phyloP scores from a whole-genome alignment of 2,329 filamentous ascomycete species.

The Botrytis sinoallii region DNA sequence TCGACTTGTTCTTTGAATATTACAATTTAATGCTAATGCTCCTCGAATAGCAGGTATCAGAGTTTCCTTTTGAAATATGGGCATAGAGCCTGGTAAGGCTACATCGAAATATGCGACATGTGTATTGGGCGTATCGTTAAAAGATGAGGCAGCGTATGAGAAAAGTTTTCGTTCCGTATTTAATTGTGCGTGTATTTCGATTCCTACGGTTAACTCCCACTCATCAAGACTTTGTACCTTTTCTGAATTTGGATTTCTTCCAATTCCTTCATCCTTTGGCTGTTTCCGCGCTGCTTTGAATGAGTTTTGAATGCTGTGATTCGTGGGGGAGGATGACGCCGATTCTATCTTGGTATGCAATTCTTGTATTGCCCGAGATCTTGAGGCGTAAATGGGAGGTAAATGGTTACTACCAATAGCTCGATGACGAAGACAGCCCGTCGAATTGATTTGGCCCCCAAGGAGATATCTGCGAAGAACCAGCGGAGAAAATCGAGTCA shows the following conservation, averaged over 20 bases:
- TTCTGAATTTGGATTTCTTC: slow-evolving; percentile 45
- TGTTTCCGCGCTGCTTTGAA: slow-evolving; percentile 57
- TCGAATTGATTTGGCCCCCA: slow-evolving; percentile 30
- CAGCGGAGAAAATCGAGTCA: slow-evolving; percentile 32
- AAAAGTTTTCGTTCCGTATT: slow-evolving; percentile 90
- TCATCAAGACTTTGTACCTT: slow-evolving; percentile 45
- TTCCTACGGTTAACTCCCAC: slow-evolving; percentile 96
- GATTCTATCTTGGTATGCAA: slow-evolving; percentile 21
- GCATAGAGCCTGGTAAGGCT: slow-evolving; percentile 85
- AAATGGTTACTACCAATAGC: slow-evolving; percentile 1
- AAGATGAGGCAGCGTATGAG: slow-evolving; percentile 64
- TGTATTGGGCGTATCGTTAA: slow-evolving; percentile 72
- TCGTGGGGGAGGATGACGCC: slow-evolving; percentile 11
- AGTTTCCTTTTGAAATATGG: slow-evolving; percentile 76
- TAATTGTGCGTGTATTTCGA: slow-evolving; percentile 95
- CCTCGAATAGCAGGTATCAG: slow-evolving; percentile 88
- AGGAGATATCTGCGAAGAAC: slow-evolving; percentile 36
- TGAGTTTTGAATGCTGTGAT: slow-evolving; percentile 40
- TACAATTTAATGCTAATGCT: slow-evolving; percentile 78
- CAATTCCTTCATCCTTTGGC: slow-evolving; percentile 64
- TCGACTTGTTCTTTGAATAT: slow-evolving; percentile 70
- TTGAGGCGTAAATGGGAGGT: slow-evolving; percentile 21
- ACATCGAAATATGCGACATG: slow-evolving; percentile 86
- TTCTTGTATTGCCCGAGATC: slow-evolving; percentile 23
- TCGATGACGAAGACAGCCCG: slow-evolving; percentile 32